Evolutionary conservation across 179 eudicot genomes (phyloP).

Genomic region (Silene noctiflora): DNA sequence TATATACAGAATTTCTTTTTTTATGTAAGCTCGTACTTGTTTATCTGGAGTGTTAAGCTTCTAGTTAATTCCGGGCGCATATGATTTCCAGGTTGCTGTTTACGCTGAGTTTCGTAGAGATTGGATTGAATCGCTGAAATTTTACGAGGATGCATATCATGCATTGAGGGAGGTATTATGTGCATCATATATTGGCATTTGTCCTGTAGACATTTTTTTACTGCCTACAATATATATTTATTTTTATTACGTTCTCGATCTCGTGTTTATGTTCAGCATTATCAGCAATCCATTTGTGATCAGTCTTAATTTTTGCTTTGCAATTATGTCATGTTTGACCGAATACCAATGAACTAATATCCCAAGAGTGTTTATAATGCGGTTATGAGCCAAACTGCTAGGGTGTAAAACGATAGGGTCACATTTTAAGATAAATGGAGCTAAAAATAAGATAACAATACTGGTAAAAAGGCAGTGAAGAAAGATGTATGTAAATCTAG

Average conservation of each 20-base stretch:
- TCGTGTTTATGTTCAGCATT: neutral
- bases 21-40: neutral
- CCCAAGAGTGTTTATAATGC: neutral
- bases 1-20: neutral
- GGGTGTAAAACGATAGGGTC: neutral
- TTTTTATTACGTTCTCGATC: no score
- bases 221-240: neutral
- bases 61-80: neutral
- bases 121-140: conserved; percentile 92
- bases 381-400: neutral
- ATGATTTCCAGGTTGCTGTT: conserved; percentile 79
- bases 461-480: neutral
- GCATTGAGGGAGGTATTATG: conserved; percentile 71
- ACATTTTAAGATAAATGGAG: neutral
- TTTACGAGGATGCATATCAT: conserved; percentile 89
- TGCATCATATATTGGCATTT: neutral
- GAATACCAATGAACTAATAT: neutral
- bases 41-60: neutral
- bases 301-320: neutral
- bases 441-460: neutral
- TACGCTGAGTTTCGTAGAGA: conserved; percentile 97
- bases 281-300: neutral
- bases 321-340: neutral
- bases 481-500: neutral
- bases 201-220: neutral